These are phyloP conservation scores for Metarhizium album DNA, from an alignment of 2,329 filamentous ascomycete genomes.

Conservation along the genomic window DNA sequence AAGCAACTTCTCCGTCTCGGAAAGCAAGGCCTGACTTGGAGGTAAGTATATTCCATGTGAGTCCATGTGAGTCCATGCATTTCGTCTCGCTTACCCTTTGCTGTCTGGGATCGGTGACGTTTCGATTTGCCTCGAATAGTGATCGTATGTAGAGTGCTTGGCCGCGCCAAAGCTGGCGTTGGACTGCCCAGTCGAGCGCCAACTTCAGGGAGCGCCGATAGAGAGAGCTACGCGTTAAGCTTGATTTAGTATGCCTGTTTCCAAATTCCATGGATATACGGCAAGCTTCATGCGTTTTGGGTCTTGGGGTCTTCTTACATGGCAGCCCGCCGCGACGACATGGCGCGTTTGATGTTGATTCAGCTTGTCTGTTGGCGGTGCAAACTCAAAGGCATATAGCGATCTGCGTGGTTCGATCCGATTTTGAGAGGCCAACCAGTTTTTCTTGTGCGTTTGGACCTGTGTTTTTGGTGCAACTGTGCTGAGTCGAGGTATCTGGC, in stretches of 20 bases:
- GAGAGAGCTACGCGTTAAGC: constrained; percentile 44
- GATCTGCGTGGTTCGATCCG: not conserved
- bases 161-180: constrained; percentile 86
- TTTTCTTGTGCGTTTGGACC: too few relatives aligned
- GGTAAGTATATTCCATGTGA: not conserved
- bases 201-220: constrained; percentile 92
- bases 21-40: constrained; percentile 58
- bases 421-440: not conserved
- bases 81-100: constrained; percentile 53
- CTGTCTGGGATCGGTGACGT: constrained; percentile 73
- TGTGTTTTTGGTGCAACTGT: too few relatives aligned
- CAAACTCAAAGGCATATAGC: not conserved
- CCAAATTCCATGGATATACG: not conserved
- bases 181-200: constrained; percentile 88
- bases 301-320: constrained; percentile 32
- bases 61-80: not conserved
- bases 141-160: constrained; percentile 94
- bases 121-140: constrained; percentile 86
- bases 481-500: too few relatives aligned
- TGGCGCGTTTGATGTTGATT: constrained; percentile 6
- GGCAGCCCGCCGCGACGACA: constrained; percentile 34
- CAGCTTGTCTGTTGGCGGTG: not conserved
- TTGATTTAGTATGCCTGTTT: not conserved
- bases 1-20: constrained; percentile 78
- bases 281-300: not conserved